Evolutionary conservation across 768 basidiomycete genomes (phyloP).

Genomic region (Hygrophoropsis aurantiaca): DNA sequence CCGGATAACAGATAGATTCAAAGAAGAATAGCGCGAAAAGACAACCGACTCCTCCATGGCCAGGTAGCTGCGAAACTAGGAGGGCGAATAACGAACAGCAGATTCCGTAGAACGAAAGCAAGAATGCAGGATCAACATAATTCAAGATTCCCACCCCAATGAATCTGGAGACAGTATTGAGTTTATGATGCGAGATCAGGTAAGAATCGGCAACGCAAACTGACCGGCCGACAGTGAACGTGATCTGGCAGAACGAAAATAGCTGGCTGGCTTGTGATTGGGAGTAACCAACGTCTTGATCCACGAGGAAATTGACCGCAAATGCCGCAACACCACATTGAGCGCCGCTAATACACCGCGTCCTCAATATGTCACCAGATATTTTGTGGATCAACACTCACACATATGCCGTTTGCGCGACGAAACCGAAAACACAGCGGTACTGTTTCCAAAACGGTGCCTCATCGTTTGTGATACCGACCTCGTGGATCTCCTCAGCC

Average conservation of each 20-base stretch:
- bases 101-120: slow-evolving; percentile 54
- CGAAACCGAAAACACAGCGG: slow-evolving; percentile 68
- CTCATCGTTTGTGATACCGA: slow-evolving; percentile 38
- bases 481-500: slow-evolving; percentile 44
- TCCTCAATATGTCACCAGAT: no score
- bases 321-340: slow-evolving; percentile 68
- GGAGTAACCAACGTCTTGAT: slow-evolving; percentile 55
- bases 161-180: slow-evolving; percentile 42
- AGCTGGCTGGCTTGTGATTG: slow-evolving; percentile 57
- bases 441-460: slow-evolving; percentile 70
- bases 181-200: neutral
- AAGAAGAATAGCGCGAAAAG: slow-evolving; percentile 71
- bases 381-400: slow-evolving; percentile 31
- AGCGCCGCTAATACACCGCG: slow-evolving; percentile 54
- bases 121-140: slow-evolving; percentile 62
- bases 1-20: slow-evolving; percentile 74
- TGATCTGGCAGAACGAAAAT: slow-evolving; percentile 73
- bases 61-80: slow-evolving; percentile 48
- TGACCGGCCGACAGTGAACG: slow-evolving; percentile 61
- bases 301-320: slow-evolving; percentile 69
- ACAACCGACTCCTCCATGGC: slow-evolving; percentile 56
- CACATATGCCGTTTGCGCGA: slow-evolving; percentile 70
- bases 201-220: slow-evolving; percentile 8
- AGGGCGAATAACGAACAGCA: slow-evolving; percentile 53
- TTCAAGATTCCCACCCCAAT: slow-evolving; percentile 60